Evolutionary conservation across 441 rosid species (phyloP).

Genomic region (Gossypium armourianum): DNA sequence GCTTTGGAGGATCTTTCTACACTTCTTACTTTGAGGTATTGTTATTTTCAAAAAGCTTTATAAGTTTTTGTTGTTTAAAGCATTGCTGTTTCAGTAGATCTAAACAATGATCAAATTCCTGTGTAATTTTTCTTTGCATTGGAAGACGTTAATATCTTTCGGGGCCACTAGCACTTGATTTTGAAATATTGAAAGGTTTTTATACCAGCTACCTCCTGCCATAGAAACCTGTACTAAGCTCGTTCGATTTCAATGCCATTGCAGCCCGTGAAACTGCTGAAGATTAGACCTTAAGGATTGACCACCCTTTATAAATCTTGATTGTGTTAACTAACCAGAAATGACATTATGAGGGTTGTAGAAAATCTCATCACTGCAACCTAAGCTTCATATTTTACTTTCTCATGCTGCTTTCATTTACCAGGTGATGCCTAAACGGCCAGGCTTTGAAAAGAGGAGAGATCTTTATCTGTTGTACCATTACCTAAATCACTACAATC

Average conservation of each 20-base stretch:
- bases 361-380: neutral
- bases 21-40: constrained; percentile 65
- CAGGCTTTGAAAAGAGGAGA: constrained; percentile 68
- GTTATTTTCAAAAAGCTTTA: neutral
- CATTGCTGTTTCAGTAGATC: neutral
- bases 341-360: neutral
- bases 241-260: neutral
- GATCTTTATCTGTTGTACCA: constrained; percentile 69
- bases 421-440: constrained; percentile 78
- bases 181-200: neutral
- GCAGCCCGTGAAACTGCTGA: neutral
- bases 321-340: neutral
- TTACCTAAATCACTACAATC: constrained; percentile 82
- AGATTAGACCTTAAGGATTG: neutral
- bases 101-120: neutral
- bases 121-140: neutral
- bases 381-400: neutral
- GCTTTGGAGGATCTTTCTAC: constrained; percentile 73
- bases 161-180: neutral
- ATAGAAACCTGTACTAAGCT: neutral
- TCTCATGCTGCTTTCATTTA: neutral
- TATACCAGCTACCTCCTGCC: neutral
- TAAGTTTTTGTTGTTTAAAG: neutral
- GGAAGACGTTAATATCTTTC: neutral
- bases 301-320: neutral